Percentiles rank a stretch among this genome's conserved stretches.
phyloP scores from a whole-genome alignment of 192 early-diverging fungal species.

The Backusella circina region DNA sequence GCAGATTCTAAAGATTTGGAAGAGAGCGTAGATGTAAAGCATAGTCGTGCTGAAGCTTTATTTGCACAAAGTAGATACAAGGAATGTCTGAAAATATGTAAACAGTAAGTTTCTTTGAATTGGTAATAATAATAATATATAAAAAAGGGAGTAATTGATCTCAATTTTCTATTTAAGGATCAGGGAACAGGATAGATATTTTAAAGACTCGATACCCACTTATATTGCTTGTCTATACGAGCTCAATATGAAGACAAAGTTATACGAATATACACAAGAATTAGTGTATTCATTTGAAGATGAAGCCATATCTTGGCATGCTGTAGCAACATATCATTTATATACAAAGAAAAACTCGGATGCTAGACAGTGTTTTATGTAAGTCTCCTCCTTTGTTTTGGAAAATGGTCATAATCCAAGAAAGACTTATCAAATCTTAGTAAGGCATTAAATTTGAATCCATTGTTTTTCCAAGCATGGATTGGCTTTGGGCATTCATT shows the following conservation, averaged over 20 bases:
- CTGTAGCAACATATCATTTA: conserved; percentile 78
- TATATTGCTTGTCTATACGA: conserved; percentile 69
- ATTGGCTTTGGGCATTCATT: conserved; percentile 80
- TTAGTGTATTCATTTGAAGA: conserved; percentile 63
- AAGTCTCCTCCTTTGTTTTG: neutral
- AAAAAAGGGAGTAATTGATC: neutral
- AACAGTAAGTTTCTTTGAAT: conserved; percentile 30
- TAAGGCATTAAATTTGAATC: conserved; percentile 60
- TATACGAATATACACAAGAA: conserved; percentile 72
- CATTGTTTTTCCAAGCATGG: conserved; percentile 68
- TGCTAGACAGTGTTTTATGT: conserved; percentile 62
- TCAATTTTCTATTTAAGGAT: conserved; percentile 43
- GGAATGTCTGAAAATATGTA: conserved; percentile 44
- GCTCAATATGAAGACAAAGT: conserved; percentile 54
- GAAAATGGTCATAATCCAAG: no score
- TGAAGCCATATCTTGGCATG: conserved; percentile 64
- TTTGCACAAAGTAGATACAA: conserved; percentile 45
- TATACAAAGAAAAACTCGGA: conserved; percentile 55
- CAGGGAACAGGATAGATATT: conserved; percentile 51
- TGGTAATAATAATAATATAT: neutral
- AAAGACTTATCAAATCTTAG: conserved; percentile 13
- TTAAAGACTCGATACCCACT: conserved; percentile 53
- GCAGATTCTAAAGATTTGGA: conserved; percentile 34
- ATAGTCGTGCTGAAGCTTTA: conserved; percentile 53
- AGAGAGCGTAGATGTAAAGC: conserved; percentile 36